Evolutionary conservation across 225 moss, liverwort and hornwort genomes (phyloP).

Genomic region (Lunularia cruciata): DNA sequence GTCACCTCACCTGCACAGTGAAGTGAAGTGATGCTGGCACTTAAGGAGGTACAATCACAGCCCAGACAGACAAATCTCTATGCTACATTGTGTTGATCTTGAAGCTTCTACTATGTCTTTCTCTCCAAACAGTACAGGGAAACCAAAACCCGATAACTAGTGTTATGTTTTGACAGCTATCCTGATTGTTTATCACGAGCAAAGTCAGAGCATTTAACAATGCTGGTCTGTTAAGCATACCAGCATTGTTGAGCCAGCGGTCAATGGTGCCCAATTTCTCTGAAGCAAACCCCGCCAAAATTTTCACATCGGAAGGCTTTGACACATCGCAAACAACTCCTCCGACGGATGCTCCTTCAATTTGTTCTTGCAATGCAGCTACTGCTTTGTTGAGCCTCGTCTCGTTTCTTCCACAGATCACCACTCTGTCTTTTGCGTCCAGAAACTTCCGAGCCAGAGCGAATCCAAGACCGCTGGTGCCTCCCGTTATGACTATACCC

Average conservation of each 20-base stretch:
- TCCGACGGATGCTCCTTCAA: conserved; percentile 40
- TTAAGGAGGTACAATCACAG: no score
- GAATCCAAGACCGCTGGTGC: conserved; percentile 76
- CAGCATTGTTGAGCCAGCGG: conserved; percentile 98
- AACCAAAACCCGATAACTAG: no score
- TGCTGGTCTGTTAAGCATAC: no score
- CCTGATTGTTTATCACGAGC: no score
- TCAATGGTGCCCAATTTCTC: conserved; percentile 34
- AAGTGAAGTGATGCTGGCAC: no score
- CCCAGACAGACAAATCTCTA: no score
- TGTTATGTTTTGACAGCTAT: no score
- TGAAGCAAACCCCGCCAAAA: conserved; percentile 38
- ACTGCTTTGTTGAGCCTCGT: conserved; percentile 51
- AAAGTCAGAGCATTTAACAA: no score
- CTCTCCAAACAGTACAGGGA: no score
- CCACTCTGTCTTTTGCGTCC: conserved; percentile 56
- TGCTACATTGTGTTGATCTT: no score
- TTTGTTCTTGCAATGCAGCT: conserved; percentile 48
- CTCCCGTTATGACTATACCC: conserved; percentile 92
- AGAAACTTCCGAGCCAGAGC: conserved; percentile 79
- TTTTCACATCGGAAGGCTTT: conserved; percentile 57
- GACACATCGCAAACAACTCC: conserved; percentile 87
- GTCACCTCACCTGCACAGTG: conserved; percentile 77
- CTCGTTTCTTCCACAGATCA: conserved; percentile 85
- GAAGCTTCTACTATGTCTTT: no score